Conservation (phyloP, 2,329 filamentous ascomycete species). For the Diatrype stigma region DNA sequence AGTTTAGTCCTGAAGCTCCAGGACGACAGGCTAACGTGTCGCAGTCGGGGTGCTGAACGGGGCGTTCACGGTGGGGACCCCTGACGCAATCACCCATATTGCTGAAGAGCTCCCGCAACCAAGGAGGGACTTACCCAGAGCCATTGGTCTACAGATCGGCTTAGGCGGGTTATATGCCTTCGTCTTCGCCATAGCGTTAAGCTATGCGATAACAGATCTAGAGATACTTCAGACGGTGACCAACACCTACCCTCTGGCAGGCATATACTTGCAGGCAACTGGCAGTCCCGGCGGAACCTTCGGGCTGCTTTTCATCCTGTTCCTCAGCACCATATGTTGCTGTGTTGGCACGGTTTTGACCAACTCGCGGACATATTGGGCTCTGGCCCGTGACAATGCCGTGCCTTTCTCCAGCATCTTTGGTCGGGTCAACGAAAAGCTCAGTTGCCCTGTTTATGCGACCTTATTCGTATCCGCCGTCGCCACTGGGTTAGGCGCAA, state of each 20-base stretch:
- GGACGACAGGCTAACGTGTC: too few relatives aligned
- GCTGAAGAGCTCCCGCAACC: constrained; percentile 55
- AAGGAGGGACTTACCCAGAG: constrained; percentile 44
- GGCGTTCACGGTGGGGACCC: constrained; percentile 62
- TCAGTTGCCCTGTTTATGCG: constrained; percentile 56
- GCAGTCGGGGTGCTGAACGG: constrained; percentile 65
- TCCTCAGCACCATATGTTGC: constrained; percentile 46
- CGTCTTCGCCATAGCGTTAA: constrained; percentile 43
- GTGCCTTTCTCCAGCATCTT: constrained; percentile 53
- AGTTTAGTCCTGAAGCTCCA: too few relatives aligned
- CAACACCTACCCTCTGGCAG: constrained; percentile 57
- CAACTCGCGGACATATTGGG: constrained; percentile 43
- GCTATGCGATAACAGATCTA: constrained; percentile 55
- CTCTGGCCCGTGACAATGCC: constrained; percentile 55
- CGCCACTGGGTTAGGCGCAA: constrained; percentile 50
- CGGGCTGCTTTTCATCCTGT: constrained; percentile 54
- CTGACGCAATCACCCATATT: constrained; percentile 59
- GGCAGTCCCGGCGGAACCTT: constrained; percentile 47
- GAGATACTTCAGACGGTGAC: constrained; percentile 44
- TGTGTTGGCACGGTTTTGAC: constrained; percentile 50
- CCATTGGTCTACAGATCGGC: constrained; percentile 45
- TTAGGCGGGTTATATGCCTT: constrained; percentile 45
- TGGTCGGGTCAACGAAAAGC: constrained; percentile 45
- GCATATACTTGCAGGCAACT: constrained; percentile 58
- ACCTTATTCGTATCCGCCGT: constrained; percentile 50